Evolutionary conservation across 495 filamentous ascomycete genomes (phyloP), one percentile per base, ranked within the genome.

Genomic region (Xylaria longipes): DNA sequence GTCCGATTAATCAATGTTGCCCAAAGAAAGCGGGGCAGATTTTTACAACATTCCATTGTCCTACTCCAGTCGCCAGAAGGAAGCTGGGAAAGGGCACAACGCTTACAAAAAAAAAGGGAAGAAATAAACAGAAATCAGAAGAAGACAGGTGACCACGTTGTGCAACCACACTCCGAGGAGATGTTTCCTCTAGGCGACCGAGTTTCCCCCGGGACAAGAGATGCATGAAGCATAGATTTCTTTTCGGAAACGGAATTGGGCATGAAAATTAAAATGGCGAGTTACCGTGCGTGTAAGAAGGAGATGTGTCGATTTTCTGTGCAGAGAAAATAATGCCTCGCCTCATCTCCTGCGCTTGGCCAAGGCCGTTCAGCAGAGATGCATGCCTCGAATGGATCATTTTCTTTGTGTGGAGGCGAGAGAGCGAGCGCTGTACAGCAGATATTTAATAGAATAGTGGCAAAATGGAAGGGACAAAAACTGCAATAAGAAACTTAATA

Each of bases 11-110:
- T 45, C 17, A 48, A 46, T 43, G 17, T 65, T 45, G 41, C 27
- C 41, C 62, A 63, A 45, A n/a, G 41, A 65, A 48, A 65, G 62
- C 62, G 62, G 62, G 39, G 62, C 62, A 17, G 15, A 17, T 17
- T 48, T 43, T 65, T n/a, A 50, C 41, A 48, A 45, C 62, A 43
- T 65, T n/a, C 41, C 37, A 48, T 33, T 11, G 27, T 65, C 41
- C 3, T 45, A 45, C 41, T 9, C 15, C 39, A 48, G 37, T 27
- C 43, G 43, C 62, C 22, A 31, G 41, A 33, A 31, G 8, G 33
- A n/a, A 65, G 25, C 43, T 11, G 25, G 7, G 12, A 68, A 41
- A 69, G n/a, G 20, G 27, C 56, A 60, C 33, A 15, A 70, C 35
- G 15, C n/a, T 48, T 50, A 39, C 33, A 39, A n/a, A 62, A 58